Evolutionary conservation across 2,329 filamentous ascomycete genomes (phyloP).

Genomic region (Chrysoporthe deuterocubensis): DNA sequence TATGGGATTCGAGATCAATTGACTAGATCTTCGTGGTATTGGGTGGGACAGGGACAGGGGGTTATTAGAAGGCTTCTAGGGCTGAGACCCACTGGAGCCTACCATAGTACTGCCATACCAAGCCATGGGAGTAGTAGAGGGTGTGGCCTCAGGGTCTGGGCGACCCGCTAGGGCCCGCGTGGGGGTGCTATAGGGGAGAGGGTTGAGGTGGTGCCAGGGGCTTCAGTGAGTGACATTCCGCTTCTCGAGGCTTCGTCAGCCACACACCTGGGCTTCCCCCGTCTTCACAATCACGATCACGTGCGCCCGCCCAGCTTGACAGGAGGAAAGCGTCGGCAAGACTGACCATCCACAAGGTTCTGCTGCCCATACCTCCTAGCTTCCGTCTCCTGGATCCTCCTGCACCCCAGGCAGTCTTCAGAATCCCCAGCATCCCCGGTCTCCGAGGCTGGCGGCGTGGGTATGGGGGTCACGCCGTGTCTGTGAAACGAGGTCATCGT

Average conservation of each 20-base stretch:
- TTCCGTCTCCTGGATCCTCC: constrained; percentile 20
- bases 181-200: no score
- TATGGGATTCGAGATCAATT: not conserved
- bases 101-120: not conserved
- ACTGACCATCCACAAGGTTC: constrained; percentile 7
- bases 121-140: not conserved
- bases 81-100: constrained; percentile 1
- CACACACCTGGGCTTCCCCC: not conserved
- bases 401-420: constrained; percentile 23
- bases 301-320: no score
- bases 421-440: constrained; percentile 4
- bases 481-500: constrained; percentile 9
- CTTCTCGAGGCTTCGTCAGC: not conserved
- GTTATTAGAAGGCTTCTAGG: not conserved
- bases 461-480: constrained; percentile 8
- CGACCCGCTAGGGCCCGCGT: not conserved
- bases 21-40: not conserved
- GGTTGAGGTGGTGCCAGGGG: not conserved
- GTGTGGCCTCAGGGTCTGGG: not conserved
- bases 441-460: constrained; percentile 25
- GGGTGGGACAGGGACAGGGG: not conserved
- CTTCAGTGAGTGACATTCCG: no score
- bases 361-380: constrained; percentile 21
- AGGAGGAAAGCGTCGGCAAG: not conserved
- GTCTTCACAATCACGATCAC: not conserved